Evolutionary conservation across 2,329 filamentous ascomycete species (phyloP).

Genomic region (Aspergillus fumigatiaffinis): DNA sequence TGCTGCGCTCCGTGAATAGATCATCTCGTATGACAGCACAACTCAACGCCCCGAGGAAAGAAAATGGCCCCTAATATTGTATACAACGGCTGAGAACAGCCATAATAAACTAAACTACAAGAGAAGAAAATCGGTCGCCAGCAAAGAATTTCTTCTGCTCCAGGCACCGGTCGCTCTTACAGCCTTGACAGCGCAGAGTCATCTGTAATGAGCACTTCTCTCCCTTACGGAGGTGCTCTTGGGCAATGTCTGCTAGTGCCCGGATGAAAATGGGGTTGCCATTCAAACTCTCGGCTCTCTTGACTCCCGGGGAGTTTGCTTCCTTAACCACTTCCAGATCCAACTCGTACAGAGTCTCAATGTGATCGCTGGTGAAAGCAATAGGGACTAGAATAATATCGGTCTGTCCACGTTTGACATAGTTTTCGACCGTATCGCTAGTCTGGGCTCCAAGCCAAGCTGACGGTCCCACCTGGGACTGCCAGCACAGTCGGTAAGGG

Average conservation of each 20-base stretch:
- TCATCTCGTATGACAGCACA: not conserved
- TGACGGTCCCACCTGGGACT: slow-evolving; percentile 92
- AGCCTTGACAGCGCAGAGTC: slow-evolving; percentile 86
- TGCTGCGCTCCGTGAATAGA: too few species aligned
- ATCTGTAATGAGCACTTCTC: slow-evolving; percentile 76
- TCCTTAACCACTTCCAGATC: slow-evolving; percentile 94
- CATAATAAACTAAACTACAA: slow-evolving; percentile 28
- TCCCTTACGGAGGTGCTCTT: slow-evolving; percentile 69
- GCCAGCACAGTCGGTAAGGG: slow-evolving; percentile 92
- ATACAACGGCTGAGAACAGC: not conserved
- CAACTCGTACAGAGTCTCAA: slow-evolving; percentile 92
- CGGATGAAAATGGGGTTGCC: slow-evolving; percentile 86
- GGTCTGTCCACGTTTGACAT: slow-evolving; percentile 85
- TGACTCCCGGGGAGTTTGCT: slow-evolving; percentile 70
- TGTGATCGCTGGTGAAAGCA: slow-evolving; percentile 98
- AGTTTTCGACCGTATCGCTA: slow-evolving; percentile 77
- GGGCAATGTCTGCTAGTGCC: slow-evolving; percentile 82
- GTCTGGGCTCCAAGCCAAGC: slow-evolving; percentile 97
- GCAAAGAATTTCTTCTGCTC: slow-evolving; percentile 67
- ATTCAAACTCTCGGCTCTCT: slow-evolving; percentile 88
- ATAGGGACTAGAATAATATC: slow-evolving; percentile 91
- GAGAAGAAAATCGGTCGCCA: slow-evolving; percentile 31
- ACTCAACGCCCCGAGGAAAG: not conserved
- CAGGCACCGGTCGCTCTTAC: slow-evolving; percentile 80
- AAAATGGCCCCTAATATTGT: not conserved